Evolutionary conservation across 495 filamentous ascomycete species (phyloP).

Genomic region (Tuber umbilicatum): DNA sequence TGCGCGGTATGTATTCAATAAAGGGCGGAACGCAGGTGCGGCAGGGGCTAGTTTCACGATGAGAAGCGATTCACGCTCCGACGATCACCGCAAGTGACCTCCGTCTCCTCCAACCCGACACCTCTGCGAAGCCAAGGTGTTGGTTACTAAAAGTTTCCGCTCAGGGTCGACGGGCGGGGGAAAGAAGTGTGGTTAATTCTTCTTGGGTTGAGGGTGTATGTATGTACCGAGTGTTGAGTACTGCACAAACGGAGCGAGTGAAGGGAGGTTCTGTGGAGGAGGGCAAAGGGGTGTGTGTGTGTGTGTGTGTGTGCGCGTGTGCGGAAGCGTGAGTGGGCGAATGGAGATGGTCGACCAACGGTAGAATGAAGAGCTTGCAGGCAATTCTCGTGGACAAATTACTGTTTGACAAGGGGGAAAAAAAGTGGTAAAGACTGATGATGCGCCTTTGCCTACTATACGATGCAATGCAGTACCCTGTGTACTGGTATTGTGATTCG

Average conservation of each 20-base stretch:
- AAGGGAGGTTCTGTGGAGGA: constrained; percentile 38
- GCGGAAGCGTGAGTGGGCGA: constrained; percentile 12
- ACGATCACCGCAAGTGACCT: constrained; percentile 26
- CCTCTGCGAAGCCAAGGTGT: not conserved
- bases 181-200: constrained; percentile 4
- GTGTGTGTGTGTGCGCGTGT: constrained; percentile 7
- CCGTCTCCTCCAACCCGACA: not conserved
- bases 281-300: constrained; percentile 9
- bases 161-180: constrained; percentile 5
- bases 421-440: constrained; percentile 2
- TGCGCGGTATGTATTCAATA: constrained; percentile 35
- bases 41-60: constrained; percentile 37
- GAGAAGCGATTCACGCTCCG: constrained; percentile 25
- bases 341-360: constrained; percentile 15
- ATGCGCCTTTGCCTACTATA: not conserved
- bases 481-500: not conserved
- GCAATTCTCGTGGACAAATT: constrained; percentile 25
- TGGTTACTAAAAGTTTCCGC: not conserved
- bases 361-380: constrained; percentile 16
- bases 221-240: not conserved
- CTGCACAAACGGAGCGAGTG: not conserved
- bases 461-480: not conserved
- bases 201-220: not conserved
- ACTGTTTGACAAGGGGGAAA: not conserved
- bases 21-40: constrained; percentile 33